These are phyloP conservation scores for Ganoderma meredithae DNA, from an alignment of 1,284 basidiomycete species.

Conservation along the genomic window DNA sequence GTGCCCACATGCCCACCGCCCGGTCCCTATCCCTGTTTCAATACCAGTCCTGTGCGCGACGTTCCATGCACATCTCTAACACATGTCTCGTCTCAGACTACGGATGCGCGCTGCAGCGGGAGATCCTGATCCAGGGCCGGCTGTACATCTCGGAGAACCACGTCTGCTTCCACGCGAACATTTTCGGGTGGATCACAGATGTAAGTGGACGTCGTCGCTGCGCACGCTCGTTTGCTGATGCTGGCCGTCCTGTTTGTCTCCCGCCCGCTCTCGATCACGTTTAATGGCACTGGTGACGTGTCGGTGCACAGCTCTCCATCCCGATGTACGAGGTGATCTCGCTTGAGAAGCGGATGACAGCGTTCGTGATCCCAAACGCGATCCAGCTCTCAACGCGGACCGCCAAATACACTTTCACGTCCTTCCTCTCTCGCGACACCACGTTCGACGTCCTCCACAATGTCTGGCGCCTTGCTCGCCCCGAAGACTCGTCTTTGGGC, in stretches of 20 bases:
- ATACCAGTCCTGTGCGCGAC: neutral
- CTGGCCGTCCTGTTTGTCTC: constrained; percentile 2
- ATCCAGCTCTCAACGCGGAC: constrained; percentile 90
- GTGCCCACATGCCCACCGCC: constrained; percentile 31
- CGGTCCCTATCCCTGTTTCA: neutral
- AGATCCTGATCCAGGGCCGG: constrained; percentile 96
- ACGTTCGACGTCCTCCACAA: constrained; percentile 97
- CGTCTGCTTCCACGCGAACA: constrained; percentile 98
- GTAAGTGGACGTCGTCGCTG: constrained; percentile 61
- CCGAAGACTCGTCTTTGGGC: constrained; percentile 64
- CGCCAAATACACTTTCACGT: constrained; percentile 92
- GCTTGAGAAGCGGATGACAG: constrained; percentile 98
- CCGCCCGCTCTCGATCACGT: constrained; percentile 1
- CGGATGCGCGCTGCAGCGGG: constrained; percentile 94
- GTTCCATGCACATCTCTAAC: too few species aligned
- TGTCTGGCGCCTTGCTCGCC: constrained; percentile 93
- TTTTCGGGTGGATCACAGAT: constrained; percentile 98
- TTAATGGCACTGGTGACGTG: constrained; percentile 16
- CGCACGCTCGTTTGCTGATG: neutral
- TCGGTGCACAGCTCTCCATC: constrained; percentile 76
- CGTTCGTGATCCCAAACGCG: constrained; percentile 98
- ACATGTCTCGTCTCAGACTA: constrained; percentile 74
- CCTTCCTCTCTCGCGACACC: constrained; percentile 95
- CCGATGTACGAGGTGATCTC: constrained; percentile 91
- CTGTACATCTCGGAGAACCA: constrained; percentile 99